A percentile compares a stretch with the other conserved stretches of the same genome.
These are phyloP conservation scores for Aspergillus hancockii DNA, from an alignment of 495 filamentous ascomycete genomes.

Conservation along the genomic window DNA sequence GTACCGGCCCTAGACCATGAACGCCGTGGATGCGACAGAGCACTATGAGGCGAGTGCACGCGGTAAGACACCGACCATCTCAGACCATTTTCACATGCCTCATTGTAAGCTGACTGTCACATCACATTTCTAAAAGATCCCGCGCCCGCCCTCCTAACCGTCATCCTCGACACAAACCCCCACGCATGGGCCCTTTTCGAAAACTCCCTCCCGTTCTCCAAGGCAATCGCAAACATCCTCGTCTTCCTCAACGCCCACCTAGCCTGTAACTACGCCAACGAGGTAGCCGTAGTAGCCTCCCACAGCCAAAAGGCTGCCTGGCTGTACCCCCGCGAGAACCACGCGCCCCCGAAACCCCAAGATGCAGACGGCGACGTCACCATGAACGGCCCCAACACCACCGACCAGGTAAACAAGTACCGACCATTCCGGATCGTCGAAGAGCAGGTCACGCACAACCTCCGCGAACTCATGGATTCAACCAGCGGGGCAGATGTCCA, in stretches of 20 bases:
- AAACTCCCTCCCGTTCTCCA: slow-evolving; percentile 75
- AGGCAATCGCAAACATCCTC: slow-evolving; percentile 84
- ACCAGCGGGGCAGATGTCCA: slow-evolving; percentile 62
- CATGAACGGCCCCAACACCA: slow-evolving; percentile 29
- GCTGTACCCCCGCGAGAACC: slow-evolving; percentile 69
- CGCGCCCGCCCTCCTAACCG: slow-evolving; percentile 81
- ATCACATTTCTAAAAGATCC: slow-evolving; percentile 47
- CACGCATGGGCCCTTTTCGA: slow-evolving; percentile 85
- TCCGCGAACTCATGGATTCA: slow-evolving; percentile 65
- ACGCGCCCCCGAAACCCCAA: slow-evolving; percentile 10
- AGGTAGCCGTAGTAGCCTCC: slow-evolving; percentile 87
- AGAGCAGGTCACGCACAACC: slow-evolving; percentile 67
- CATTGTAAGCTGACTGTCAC: not conserved
- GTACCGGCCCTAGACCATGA: slow-evolving; percentile 58
- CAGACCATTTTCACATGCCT: slow-evolving; percentile 5
- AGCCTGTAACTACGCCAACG: slow-evolving; percentile 87
- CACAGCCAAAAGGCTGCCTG: slow-evolving; percentile 82
- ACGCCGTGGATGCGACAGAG: slow-evolving; percentile 85
- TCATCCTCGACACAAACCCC: slow-evolving; percentile 96
- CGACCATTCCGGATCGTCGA: slow-evolving; percentile 87
- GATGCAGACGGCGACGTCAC: slow-evolving; percentile 40
- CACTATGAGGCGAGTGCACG: slow-evolving; percentile 68
- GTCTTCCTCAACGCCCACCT: slow-evolving; percentile 97
- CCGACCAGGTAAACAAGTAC: slow-evolving; percentile 81
- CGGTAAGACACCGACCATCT: slow-evolving; percentile 36